Percentiles rank a stretch among this genome's conserved stretches.
Conservation (phyloP, 2,329 filamentous ascomycete genomes). For the Rhinocladiella similis region DNA sequence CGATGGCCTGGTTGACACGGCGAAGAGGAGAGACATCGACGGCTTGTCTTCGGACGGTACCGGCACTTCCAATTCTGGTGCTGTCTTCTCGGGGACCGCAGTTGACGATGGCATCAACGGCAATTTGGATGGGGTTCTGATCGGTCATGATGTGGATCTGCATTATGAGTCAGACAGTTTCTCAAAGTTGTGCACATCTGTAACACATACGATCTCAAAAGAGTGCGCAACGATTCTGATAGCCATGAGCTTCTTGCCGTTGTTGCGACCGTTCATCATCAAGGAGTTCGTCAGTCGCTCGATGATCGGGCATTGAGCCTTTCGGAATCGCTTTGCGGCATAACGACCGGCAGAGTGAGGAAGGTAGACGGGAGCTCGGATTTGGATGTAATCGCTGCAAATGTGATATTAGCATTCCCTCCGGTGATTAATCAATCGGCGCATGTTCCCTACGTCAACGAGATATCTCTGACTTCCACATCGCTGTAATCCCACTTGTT, state of each 20-base stretch:
- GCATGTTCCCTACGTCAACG: constrained; percentile 79
- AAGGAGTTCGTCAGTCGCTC: constrained; percentile 99
- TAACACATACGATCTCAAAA: constrained; percentile 92
- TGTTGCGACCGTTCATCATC: constrained; percentile 99
- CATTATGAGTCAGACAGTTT: not conserved
- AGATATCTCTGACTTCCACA: constrained; percentile 99
- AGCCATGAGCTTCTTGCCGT: constrained; percentile 99
- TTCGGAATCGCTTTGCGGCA: constrained; percentile 99
- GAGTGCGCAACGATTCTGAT: constrained; percentile 98
- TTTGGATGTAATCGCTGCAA: constrained; percentile 96
- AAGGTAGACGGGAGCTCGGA: constrained; percentile 98
- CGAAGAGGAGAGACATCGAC: constrained; percentile 99
- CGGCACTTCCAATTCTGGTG: constrained; percentile 98
- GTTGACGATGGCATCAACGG: constrained; percentile 99
- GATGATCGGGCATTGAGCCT: constrained; percentile 99
- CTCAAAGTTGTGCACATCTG: too few relatives aligned
- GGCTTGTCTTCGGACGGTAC: constrained; percentile 99
- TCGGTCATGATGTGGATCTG: constrained; percentile 99
- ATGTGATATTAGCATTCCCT: constrained; percentile 33
- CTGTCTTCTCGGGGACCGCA: constrained; percentile 99
- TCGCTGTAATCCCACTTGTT: constrained; percentile 99
- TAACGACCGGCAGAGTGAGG: constrained; percentile 98
- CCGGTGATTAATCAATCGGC: not conserved
- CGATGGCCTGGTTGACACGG: constrained; percentile 99
- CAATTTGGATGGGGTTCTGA: constrained; percentile 99